A percentile compares a stretch with the other conserved stretches of the same genome.
phyloP scores from a whole-genome alignment of 2,329 filamentous ascomycete species.

The Venturia oleaginea region DNA sequence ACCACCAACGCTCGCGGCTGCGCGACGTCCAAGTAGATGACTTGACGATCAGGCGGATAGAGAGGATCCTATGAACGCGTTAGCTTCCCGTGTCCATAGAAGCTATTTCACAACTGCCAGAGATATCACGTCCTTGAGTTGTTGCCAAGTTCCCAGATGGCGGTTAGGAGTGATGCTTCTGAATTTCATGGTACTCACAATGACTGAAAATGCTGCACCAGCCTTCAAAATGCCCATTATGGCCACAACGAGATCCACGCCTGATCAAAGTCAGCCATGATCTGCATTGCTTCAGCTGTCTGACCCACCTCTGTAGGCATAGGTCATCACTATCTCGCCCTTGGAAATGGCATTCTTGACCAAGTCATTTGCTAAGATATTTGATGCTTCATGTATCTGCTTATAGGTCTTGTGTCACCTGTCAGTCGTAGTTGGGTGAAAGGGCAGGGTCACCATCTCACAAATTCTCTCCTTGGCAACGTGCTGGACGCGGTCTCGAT shows the following conservation, averaged over 20 bases:
- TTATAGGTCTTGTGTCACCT: conserved; percentile 60
- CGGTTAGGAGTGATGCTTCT: too few relatives aligned
- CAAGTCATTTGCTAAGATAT: conserved; percentile 70
- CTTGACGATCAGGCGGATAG: conserved; percentile 73
- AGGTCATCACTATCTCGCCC: conserved; percentile 92
- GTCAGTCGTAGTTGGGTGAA: conserved; percentile 42
- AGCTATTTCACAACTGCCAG: background rate
- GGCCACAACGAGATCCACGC: conserved; percentile 56
- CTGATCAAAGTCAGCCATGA: background rate
- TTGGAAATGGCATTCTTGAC: conserved; percentile 61
- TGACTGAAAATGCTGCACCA: conserved; percentile 52
- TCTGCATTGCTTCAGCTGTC: too few relatives aligned
- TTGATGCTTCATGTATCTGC: conserved; percentile 79
- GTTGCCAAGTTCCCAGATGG: background rate
- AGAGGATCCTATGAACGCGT: conserved; percentile 47
- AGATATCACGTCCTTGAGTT: background rate
- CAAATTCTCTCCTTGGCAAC: conserved; percentile 22
- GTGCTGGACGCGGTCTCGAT: conserved; percentile 21
- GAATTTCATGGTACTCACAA: conserved; percentile 26
- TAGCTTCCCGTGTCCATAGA: background rate
- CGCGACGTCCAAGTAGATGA: conserved; percentile 74
- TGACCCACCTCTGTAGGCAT: conserved; percentile 53
- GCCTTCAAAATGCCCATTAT: conserved; percentile 65
- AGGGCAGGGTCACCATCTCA: conserved; percentile 15
- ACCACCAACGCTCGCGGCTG: conserved; percentile 62